Conservation (phyloP, 768 basidiomycete species). For the Suillus luteus region DNA sequence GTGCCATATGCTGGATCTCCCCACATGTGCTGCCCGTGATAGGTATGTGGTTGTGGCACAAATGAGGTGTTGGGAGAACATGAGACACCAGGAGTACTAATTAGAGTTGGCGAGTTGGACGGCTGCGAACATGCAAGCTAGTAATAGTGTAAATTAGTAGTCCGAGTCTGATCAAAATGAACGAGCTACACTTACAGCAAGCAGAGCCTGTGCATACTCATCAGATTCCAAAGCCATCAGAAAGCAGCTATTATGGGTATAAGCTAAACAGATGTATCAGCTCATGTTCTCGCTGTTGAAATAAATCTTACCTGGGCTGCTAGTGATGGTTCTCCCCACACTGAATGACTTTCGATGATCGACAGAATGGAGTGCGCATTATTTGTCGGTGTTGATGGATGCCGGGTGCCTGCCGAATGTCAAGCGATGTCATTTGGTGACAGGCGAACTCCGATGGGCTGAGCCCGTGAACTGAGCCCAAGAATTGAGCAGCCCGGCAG, state of each 20-base stretch:
- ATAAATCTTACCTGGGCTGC: neutral
- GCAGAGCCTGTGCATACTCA: neutral
- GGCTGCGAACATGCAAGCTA: too few species aligned
- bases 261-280: too few species aligned
- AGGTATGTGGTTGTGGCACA: too few species aligned
- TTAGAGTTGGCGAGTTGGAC: neutral
- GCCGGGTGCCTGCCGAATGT: neutral
- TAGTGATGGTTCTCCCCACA: neutral
- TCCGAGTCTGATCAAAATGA: neutral
- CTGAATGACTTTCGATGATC: too few species aligned
- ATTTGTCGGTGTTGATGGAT: neutral
- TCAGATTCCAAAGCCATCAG: neutral
- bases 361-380: neutral
- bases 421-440: too few species aligned
- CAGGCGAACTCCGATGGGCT: too few species aligned
- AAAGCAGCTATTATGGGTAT: constrained; percentile 14
- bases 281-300: neutral
- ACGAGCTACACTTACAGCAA: neutral
- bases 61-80: neutral
- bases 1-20: too few species aligned
- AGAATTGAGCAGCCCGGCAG: too few species aligned
- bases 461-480: too few species aligned
- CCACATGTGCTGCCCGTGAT: too few species aligned
- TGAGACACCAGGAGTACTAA: too few species aligned
- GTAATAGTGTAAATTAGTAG: neutral